Base-by-base conservation (phyloP, 2,329 filamentous ascomycete genomes). In the Fusarium dlaminii region DNA sequence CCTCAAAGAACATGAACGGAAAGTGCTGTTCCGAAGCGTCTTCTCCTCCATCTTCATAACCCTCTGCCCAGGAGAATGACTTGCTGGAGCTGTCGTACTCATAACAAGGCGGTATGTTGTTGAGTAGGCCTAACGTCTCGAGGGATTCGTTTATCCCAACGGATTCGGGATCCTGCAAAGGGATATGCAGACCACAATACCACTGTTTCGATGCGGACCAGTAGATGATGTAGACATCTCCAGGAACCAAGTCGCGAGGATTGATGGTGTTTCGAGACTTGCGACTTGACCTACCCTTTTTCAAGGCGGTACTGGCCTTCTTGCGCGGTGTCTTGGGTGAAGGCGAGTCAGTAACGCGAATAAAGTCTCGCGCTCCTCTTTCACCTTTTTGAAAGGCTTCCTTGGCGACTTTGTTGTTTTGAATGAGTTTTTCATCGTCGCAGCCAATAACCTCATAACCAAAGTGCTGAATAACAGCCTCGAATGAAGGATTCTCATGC, bases 1-100 rank as follows among this genome's bases (percentile, higher is more conserved):
- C 74, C 17, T 76, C 74, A 11, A 76, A 76, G 46, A 71, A 73
- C 34, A 75, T 68, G 34, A 76, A 72, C 2, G 74, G 66, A n/a
- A 75, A 75, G 11, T 73, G 37, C 22, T 63, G 63, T 32, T 51
- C 46, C 8, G 56, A 39, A 8, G 43, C 36, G 7, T 18, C 30
- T 4, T 67, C 51, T 7, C 63, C 74, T 2, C 36, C 62, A 7
- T 68, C 57, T 24, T 75, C 56, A 22, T 69, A 76, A 13, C 39
- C 74, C 20, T 58, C 12, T 10, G 42, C 42, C 72, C 71, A 76
- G 3, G 49, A 46, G 24, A 71, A 55, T 0, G 46, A 54, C 27
- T 63, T 58, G 24, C 37, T 63, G 14, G 54, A 56, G 30, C 40
- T 49, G n/a, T 76, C 63, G 32, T 71, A 71, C 13, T 43, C 39